phyloP scores from a whole-genome alignment of 1,284 basidiomycete genomes.

The Neolentinus lepideus region DNA sequence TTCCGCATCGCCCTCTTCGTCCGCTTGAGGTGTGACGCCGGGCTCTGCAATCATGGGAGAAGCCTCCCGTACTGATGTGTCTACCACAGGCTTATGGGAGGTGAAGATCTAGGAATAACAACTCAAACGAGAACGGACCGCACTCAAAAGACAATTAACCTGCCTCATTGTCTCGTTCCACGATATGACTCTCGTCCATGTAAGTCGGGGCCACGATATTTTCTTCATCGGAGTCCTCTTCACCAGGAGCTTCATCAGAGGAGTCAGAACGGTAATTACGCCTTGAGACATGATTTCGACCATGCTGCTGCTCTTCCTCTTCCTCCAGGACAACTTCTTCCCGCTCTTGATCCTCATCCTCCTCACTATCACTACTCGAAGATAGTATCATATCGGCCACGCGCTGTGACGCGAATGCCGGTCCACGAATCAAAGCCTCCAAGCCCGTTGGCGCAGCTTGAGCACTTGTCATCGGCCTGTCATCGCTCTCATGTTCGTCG shows the following conservation, averaged over 20 bases:
- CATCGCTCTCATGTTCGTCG: slow-evolving; percentile 9
- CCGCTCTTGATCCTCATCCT: slow-evolving; percentile 12
- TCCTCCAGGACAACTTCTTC: slow-evolving; percentile 12
- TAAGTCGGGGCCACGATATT: slow-evolving; percentile 10
- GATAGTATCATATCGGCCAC: slow-evolving; percentile 13
- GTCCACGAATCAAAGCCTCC: slow-evolving; percentile 20
- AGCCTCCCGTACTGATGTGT: background rate
- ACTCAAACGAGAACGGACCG: background rate
- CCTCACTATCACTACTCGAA: slow-evolving; percentile 8
- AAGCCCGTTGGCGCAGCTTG: slow-evolving; percentile 4
- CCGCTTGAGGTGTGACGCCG: too few species aligned
- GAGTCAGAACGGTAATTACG: slow-evolving; percentile 7
- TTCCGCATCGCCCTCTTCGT: too few species aligned
- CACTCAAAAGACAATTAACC: background rate
- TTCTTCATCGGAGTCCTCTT: slow-evolving; percentile 12
- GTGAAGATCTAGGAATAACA: background rate
- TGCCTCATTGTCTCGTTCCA: background rate
- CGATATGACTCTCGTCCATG: slow-evolving; percentile 11
- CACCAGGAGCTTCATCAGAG: slow-evolving; percentile 15
- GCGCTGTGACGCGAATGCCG: slow-evolving; percentile 6
- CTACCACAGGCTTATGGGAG: background rate
- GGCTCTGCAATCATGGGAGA: too few species aligned
- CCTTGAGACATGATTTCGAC: background rate
- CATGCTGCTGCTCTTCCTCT: background rate
- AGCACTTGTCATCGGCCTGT: background rate